Base-by-base conservation (phyloP, 352 stramenopile species). In the Pythium chondricola region DNA sequence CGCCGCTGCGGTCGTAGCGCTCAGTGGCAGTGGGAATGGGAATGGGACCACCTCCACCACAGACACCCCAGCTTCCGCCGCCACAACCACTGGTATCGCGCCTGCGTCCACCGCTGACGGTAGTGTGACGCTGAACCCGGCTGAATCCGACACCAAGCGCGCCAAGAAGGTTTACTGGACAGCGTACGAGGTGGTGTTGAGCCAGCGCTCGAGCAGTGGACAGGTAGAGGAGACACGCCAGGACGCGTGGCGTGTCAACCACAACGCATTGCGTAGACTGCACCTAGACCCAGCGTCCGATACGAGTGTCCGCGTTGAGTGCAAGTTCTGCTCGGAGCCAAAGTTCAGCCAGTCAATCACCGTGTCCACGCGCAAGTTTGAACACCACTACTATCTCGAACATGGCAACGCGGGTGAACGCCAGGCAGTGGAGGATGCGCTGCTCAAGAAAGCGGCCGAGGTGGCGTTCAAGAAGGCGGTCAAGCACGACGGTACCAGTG, bases 131-230 rank as follows among this genome's bases (percentile, higher is more conserved):
- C 26, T 61, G 32, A 43, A 63, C 26, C 43, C 55, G 10, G 43
- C 49, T 17, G 55, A 63, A 18, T 63, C 55, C 16, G 55, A 63
- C 43, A 63, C 55, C 16, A 63, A 63, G 48, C 55, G 55, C 20
- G 55, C 37, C n/a, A 63, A 63, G 55, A 63, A 63, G 38, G 50
- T 48, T 18, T 63, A 63, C 48, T 63, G 55, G 55, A 63, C 55
- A 14, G 55, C 55, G 37, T 63, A 58, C 26, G 55, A 63, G 18
- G 48, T 63, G 10, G 55, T 63, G 22, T 58, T 63, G 37, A 54
- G 33, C 29, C 48, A 63, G 43, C 37, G 40, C 5, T 36, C 54
- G 30, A 36, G 24, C 38, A 11, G 26, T 27, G n/a, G n/a, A 54
- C 18, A 38, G 37, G 16, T 4, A 31, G 20, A 14, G 17, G 54